These are phyloP conservation scores for Penicillium sp. DNA, from an alignment of 2,329 filamentous ascomycete genomes.

Conservation along the genomic window DNA sequence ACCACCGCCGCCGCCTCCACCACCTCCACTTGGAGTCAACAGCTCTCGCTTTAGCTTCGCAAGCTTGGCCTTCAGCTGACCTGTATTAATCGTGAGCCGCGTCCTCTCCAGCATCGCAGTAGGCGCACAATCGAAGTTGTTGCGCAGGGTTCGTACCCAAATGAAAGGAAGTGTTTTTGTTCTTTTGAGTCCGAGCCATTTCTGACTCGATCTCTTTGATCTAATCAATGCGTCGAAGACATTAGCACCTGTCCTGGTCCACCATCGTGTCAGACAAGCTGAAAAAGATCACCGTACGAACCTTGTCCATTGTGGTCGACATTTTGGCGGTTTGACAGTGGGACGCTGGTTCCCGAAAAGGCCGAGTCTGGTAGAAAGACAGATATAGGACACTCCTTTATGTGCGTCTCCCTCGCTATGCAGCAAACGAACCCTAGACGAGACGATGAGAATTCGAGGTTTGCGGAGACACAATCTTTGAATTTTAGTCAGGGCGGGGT, in stretches of 20 bases:
- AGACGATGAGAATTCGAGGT: slow-evolving; percentile 15
- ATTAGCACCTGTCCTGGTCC: slow-evolving; percentile 25
- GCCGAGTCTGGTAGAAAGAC: slow-evolving; percentile 3
- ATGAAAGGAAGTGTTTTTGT: slow-evolving; percentile 91
- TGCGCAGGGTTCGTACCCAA: slow-evolving; percentile 51
- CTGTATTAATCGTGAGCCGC: slow-evolving; percentile 33
- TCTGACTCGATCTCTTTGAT: slow-evolving; percentile 97
- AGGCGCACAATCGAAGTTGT: slow-evolving; percentile 1
- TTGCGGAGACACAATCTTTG: slow-evolving; percentile 25
- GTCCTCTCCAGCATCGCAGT: slow-evolving; percentile 4
- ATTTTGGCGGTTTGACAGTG: slow-evolving; percentile 52
- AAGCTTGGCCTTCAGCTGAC: slow-evolving; percentile 93
- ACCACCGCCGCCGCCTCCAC: slow-evolving; percentile 74
- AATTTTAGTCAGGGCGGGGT: slow-evolving; percentile 30
- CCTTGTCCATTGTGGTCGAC: slow-evolving; percentile 97
- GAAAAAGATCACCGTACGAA: slow-evolving; percentile 50
- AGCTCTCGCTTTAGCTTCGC: slow-evolving; percentile 96
- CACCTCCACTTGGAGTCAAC: slow-evolving; percentile 70
- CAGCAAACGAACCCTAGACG: slow-evolving; percentile 5
- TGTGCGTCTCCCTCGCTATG: slow-evolving; percentile 8
- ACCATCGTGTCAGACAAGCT: slow-evolving; percentile 1
- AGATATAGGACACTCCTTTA: slow-evolving; percentile 2
- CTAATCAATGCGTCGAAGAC: slow-evolving; percentile 44
- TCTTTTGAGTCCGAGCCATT: slow-evolving; percentile 97
- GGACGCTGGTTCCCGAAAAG: slow-evolving; percentile 7